Evolutionary conservation across 768 basidiomycete species (phyloP).

Genomic region (Leccinum boreale): DNA sequence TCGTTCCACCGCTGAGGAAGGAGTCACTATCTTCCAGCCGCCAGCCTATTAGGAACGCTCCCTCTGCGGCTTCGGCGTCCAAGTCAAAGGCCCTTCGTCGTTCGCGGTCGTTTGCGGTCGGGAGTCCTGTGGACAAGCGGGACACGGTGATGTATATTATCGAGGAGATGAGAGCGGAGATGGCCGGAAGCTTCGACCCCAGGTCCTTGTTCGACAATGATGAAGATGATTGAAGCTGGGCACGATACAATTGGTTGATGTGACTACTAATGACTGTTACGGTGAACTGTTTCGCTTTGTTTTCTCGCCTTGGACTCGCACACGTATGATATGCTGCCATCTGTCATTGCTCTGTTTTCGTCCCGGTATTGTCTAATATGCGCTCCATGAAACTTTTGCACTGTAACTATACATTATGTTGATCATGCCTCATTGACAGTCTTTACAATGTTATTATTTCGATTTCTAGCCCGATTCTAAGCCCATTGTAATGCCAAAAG

Average conservation of each 20-base stretch:
- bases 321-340: not conserved
- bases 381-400: not conserved
- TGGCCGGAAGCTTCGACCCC: slow-evolving; percentile 16
- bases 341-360: not conserved
- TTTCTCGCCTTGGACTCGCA: not conserved
- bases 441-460: no score
- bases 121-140: not conserved
- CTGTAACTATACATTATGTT: not conserved
- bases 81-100: slow-evolving; percentile 18
- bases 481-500: not conserved
- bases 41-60: not conserved
- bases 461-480: not conserved
- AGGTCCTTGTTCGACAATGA: slow-evolving; percentile 12
- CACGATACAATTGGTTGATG: not conserved
- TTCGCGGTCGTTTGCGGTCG: slow-evolving; percentile 23
- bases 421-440: not conserved
- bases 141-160: slow-evolving; percentile 16
- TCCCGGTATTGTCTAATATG: not conserved
- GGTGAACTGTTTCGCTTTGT: not conserved
- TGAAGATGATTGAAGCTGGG: slow-evolving; percentile 2
- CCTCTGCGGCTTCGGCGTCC: slow-evolving; percentile 1
- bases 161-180: slow-evolving; percentile 18
- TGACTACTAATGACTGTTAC: not conserved
- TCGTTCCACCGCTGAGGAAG: slow-evolving; percentile 11
- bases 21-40: slow-evolving; percentile 11